Evolutionary conservation across 116 monocot genomes (phyloP).

Genomic region (Posidonia oceanica): DNA sequence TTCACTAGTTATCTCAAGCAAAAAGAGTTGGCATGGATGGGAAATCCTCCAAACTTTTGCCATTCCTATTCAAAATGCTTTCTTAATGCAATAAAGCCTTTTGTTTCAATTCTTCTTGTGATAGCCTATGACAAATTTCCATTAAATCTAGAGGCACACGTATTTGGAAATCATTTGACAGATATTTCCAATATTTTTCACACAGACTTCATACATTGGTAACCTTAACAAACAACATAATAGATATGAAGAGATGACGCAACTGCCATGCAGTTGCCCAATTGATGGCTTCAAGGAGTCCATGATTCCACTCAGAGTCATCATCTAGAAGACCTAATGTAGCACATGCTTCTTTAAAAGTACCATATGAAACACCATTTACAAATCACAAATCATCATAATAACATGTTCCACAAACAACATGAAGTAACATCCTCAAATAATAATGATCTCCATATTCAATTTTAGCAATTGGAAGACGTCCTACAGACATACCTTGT

Average conservation of each 20-base stretch:
- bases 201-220: not conserved
- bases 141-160: not conserved
- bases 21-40: not conserved
- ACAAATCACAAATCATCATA: not conserved
- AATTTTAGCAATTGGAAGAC: not conserved
- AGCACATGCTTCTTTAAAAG: not conserved
- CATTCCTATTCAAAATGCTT: too few relatives aligned
- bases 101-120: not conserved
- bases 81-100: too few relatives aligned
- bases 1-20: not conserved
- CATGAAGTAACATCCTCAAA: slow-evolving; percentile 4
- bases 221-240: not conserved
- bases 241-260: not conserved
- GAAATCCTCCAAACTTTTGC: too few relatives aligned
- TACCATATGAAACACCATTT: not conserved
- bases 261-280: not conserved
- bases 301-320: not conserved
- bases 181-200: not conserved
- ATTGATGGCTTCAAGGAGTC: not conserved
- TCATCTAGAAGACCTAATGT: not conserved
- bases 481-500: not conserved
- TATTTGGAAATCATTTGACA: not conserved
- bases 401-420: not conserved
- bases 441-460: not conserved
- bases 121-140: not conserved